These are phyloP conservation scores for Massariosphaeria phaeospora DNA, from an alignment of 495 filamentous ascomycete species.

Conservation along the genomic window DNA sequence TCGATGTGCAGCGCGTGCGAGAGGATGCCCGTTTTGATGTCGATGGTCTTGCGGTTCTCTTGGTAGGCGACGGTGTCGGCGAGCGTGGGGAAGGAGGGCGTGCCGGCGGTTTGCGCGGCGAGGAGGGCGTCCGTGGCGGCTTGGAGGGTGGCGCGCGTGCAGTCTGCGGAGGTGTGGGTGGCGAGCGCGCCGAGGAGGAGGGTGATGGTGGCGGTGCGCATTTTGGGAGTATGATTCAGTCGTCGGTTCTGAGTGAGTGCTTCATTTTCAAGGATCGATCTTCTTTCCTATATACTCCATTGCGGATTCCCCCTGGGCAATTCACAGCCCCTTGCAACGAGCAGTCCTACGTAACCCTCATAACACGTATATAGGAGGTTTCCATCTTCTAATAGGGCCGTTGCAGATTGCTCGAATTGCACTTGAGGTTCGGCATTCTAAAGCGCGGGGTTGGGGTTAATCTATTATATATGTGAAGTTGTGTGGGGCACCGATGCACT, in stretches of 20 bases:
- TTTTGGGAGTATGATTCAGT: background rate
- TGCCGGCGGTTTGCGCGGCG: slow-evolving; percentile 44
- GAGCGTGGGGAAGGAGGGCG: background rate
- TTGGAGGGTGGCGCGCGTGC: slow-evolving; percentile 43
- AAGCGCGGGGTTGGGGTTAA: slow-evolving; percentile 1
- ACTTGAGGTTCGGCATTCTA: background rate
- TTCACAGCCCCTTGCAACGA: background rate
- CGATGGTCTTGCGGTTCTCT: slow-evolving; percentile 43
- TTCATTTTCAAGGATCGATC: background rate
- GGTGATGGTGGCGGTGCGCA: slow-evolving; percentile 2
- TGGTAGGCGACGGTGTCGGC: slow-evolving; percentile 37
- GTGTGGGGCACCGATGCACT: slow-evolving; percentile 5
- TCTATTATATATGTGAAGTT: slow-evolving; percentile 2
- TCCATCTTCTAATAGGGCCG: background rate
- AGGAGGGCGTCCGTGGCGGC: slow-evolving; percentile 43
- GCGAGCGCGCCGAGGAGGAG: background rate
- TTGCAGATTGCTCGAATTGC: background rate
- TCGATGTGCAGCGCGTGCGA: slow-evolving; percentile 44
- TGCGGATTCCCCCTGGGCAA: background rate
- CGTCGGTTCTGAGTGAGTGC: background rate
- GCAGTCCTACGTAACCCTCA: background rate
- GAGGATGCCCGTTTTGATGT: slow-evolving; percentile 42
- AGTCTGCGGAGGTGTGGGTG: slow-evolving; percentile 31
- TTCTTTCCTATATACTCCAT: background rate
- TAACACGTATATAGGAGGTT: background rate